These are phyloP conservation scores for Ophiostoma sp. DNA, from an alignment of 2,329 filamentous ascomycete genomes.

Conservation along the genomic window DNA sequence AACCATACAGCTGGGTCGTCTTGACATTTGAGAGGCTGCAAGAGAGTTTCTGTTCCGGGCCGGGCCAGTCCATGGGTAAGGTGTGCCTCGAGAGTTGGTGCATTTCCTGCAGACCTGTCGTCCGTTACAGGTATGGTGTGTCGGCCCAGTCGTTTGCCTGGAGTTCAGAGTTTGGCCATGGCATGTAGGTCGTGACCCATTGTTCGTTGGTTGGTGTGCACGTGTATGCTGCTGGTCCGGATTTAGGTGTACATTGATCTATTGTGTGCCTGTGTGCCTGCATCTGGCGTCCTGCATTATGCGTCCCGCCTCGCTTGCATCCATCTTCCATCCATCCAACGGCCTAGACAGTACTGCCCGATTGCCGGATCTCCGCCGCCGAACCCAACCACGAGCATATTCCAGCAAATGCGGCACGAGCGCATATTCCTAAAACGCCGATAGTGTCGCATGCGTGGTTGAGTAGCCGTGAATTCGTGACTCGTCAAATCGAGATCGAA, in stretches of 20 bases:
- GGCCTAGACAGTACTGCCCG: not conserved
- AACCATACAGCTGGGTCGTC: not conserved
- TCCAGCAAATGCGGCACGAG: not conserved
- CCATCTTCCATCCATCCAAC: not conserved
- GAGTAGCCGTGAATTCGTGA: not conserved
- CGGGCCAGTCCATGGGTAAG: not conserved
- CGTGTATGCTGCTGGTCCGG: not conserved
- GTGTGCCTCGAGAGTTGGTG: not conserved
- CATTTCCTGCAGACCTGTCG: not conserved
- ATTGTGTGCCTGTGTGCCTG: not conserved
- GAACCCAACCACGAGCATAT: not conserved
- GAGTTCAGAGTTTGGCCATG: not conserved
- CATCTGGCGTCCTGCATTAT: not conserved
- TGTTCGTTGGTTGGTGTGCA: not conserved
- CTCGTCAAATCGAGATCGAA: not conserved
- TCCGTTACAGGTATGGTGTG: not conserved
- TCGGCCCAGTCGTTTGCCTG: not conserved
- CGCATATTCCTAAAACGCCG: not conserved
- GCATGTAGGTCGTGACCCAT: not conserved
- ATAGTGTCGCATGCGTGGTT: not conserved
- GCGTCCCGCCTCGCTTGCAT: not conserved
- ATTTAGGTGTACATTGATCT: not conserved
- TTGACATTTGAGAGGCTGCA: not conserved
- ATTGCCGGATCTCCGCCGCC: not conserved
- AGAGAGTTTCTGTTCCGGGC: not conserved